A percentile compares a stretch with the other conserved stretches of the same genome.
phyloP scores from a whole-genome alignment of 768 basidiomycete species.

The Tephrocybe sp. region DNA sequence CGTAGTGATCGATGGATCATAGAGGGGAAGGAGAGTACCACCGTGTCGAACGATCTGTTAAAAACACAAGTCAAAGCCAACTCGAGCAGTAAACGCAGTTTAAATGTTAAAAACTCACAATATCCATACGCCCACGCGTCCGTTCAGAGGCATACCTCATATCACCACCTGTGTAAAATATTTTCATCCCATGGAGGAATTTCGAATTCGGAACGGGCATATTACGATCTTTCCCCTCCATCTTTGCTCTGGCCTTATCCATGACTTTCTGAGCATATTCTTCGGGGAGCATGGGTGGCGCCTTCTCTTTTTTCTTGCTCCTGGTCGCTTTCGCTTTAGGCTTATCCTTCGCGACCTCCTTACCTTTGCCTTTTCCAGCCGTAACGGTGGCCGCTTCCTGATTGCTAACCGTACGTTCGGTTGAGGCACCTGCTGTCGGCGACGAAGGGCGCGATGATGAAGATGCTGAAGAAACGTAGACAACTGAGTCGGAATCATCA shows the following conservation, averaged over 20 bases:
- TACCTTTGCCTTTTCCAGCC: neutral
- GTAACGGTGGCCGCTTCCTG: neutral
- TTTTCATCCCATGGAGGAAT: slow-evolving; percentile 50
- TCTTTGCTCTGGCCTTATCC: slow-evolving; percentile 37
- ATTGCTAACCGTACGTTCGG: slow-evolving; percentile 7
- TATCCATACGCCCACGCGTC: slow-evolving; percentile 57
- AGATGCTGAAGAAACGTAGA: slow-evolving; percentile 31
- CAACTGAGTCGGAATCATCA: slow-evolving; percentile 25
- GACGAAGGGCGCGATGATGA: slow-evolving; percentile 28
- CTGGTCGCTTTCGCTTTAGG: slow-evolving; percentile 21
- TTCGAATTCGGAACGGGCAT: slow-evolving; percentile 12
- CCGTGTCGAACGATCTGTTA: slow-evolving; percentile 61
- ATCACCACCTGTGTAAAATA: slow-evolving; percentile 62
- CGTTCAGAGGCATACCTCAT: slow-evolving; percentile 44
- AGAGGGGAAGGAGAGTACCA: slow-evolving; percentile 56
- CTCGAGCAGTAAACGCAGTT: neutral
- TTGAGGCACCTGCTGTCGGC: slow-evolving; percentile 13
- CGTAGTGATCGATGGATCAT: slow-evolving; percentile 54
- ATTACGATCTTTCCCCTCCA: slow-evolving; percentile 16
- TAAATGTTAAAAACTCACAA: slow-evolving; percentile 54
- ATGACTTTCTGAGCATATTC: slow-evolving; percentile 53
- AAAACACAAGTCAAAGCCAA: neutral
- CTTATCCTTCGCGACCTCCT: slow-evolving; percentile 14
- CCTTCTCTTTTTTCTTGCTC: slow-evolving; percentile 38
- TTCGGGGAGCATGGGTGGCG: slow-evolving; percentile 39